Base-by-base conservation (phyloP, 192 early-diverging fungal genomes). In the Entomortierella lignicola region DNA sequence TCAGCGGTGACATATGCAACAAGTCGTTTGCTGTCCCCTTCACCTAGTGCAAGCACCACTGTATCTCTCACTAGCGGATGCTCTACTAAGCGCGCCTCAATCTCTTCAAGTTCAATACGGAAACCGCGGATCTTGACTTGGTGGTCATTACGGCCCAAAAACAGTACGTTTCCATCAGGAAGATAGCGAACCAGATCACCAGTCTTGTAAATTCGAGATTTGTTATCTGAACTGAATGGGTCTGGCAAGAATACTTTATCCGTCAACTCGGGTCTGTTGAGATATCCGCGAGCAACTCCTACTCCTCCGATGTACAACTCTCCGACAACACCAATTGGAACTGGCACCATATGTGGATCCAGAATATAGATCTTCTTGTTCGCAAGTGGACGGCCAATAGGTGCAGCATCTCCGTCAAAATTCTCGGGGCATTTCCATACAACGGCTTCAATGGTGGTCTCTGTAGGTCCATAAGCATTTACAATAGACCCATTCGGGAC, bases 21-120 rank as follows among this genome's bases (percentile, higher is more conserved):
- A 18, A 91, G 82, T 4, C 82, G 84, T 52, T 88, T 80, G 55
- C 89, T 84, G 63, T 85, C 85, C 55, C 84, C 83, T 66, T 63
- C 60, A 20, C 56, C 55, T 27, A 62, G n/a, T n/a, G 81, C 73
- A 10, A 84, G 20, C 0, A 83, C 83, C 27, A 63, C 60, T 18
- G 55, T 73, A 20, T 52, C 44, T 1, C 30, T n/a, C 15, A 87
- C 77, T 11, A 48, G 23, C 6, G 66, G 53, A 54, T 71, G 58
- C 13, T 58, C 44, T 2, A 43, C 37, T n/a, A 85, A 54, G 4
- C 60, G 7, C 41, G 60, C 31, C 34, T 73, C 63, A 5, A 84
- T 58, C 67, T 84, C 82, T 5, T 56, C 66, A 20, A 81, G 60
- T 39, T 84, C 77, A 10, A 84, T 61, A 18, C 82, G 66, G 69